A percentile compares a stretch with the other conserved stretches of the same genome.
phyloP scores from a whole-genome alignment of 495 filamentous ascomycete species.

The Penicillium riverlandense region DNA sequence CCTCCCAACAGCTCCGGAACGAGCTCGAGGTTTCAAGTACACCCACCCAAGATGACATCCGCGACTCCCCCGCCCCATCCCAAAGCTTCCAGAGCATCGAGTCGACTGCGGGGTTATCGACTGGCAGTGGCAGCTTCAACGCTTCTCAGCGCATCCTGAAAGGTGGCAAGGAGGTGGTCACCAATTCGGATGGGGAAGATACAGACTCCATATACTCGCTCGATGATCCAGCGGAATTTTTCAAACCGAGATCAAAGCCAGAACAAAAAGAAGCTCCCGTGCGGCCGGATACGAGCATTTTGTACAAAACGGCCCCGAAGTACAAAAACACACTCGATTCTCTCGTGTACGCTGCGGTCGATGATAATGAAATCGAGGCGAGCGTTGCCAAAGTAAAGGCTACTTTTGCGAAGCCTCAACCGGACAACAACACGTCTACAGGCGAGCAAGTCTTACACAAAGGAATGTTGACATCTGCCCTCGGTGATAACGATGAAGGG shows the following conservation, averaged over 20 bases:
- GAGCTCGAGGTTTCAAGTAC: conserved; percentile 8
- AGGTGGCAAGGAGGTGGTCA: conserved; percentile 46
- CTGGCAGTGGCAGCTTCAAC: conserved; percentile 14
- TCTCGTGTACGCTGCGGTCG: conserved; percentile 51
- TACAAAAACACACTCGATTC: conserved; percentile 63
- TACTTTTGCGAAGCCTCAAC: conserved; percentile 22
- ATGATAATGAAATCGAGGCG: conserved; percentile 50
- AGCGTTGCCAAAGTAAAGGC: conserved; percentile 47
- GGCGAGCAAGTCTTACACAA: conserved; percentile 30
- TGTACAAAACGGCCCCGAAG: conserved; percentile 18
- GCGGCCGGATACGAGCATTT: conserved; percentile 3
- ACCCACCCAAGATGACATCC: conserved; percentile 1
- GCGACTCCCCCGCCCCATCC: neutral
- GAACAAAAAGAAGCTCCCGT: conserved; percentile 5
- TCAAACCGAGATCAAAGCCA: conserved; percentile 17
- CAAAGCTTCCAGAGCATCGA: conserved; percentile 13
- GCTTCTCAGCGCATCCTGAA: conserved; percentile 37
- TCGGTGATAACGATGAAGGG: conserved; percentile 48
- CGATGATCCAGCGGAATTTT: conserved; percentile 34
- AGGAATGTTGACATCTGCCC: conserved; percentile 30
- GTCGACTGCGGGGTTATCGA: conserved; percentile 8
- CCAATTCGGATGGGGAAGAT: conserved; percentile 67
- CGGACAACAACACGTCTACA: neutral
- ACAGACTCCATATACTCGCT: conserved; percentile 49
- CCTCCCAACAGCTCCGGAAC: conserved; percentile 11